Evolutionary conservation across 169 alveolate species (phyloP).

Genomic region (Blepharisma undulans): DNA sequence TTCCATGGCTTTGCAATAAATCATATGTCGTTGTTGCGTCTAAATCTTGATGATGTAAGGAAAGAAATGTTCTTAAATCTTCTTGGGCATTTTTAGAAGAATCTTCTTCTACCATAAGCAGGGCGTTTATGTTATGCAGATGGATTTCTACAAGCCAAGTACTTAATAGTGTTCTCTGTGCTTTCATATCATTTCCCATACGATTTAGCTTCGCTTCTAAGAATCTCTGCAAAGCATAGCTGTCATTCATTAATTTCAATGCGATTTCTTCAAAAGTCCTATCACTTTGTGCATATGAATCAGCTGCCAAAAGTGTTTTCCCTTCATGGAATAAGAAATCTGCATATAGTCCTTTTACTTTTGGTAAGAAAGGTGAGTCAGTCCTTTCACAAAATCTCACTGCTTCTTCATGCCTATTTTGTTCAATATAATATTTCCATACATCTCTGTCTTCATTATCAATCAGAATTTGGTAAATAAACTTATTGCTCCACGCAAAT

Average conservation of each 20-base stretch:
- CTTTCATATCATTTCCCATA: conserved; percentile 37
- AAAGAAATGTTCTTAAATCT: conserved; percentile 31
- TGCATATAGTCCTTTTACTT: conserved; percentile 33
- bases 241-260: conserved; percentile 47
- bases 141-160: conserved; percentile 64
- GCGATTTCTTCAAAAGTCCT: conserved; percentile 61
- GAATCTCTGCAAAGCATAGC: conserved; percentile 45
- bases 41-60: conserved; percentile 35
- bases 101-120: conserved; percentile 13
- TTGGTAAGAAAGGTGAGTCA: conserved; percentile 14
- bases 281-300: conserved; percentile 49
- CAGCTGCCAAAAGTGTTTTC: conserved; percentile 50
- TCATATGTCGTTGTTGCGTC: conserved; percentile 52
- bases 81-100: neutral
- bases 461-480: conserved; percentile 52
- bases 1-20: conserved; percentile 57
- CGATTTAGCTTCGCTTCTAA: conserved; percentile 35
- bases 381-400: conserved; percentile 45
- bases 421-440: conserved; percentile 61
- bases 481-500: conserved; percentile 37
- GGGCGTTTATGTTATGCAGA: conserved; percentile 35
- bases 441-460: conserved; percentile 58
- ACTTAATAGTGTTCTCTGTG: conserved; percentile 47
- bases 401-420: conserved; percentile 45
- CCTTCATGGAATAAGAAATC: conserved; percentile 23